Evolutionary conservation across 768 basidiomycete species (phyloP).

Genomic region (Leccinum subtestaceum): DNA sequence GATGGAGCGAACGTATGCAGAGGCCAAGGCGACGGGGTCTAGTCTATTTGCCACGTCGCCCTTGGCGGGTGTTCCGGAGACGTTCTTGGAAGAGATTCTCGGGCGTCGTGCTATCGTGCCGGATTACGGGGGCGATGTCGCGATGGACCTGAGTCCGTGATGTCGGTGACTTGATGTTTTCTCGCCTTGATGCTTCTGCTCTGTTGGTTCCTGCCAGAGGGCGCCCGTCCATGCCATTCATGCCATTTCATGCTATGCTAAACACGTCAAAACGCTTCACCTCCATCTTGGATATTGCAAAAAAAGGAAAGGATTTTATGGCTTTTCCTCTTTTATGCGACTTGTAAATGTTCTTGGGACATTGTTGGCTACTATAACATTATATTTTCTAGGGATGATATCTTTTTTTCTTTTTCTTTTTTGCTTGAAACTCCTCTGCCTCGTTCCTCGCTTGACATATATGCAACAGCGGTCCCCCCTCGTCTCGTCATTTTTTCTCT

Average conservation of each 20-base stretch:
- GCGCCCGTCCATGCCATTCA: not conserved
- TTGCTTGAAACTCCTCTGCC: slow-evolving; percentile 22
- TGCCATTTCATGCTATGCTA: not conserved
- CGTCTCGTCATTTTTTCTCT: not conserved
- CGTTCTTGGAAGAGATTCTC: slow-evolving; percentile 67
- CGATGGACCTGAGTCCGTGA: slow-evolving; percentile 43
- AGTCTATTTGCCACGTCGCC: slow-evolving; percentile 58
- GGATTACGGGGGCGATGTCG: slow-evolving; percentile 24
- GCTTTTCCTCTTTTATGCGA: slow-evolving; percentile 12
- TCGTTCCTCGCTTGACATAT: slow-evolving; percentile 7
- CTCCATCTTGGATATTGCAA: slow-evolving; percentile 21
- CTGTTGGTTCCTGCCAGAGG: not conserved
- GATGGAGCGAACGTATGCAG: slow-evolving; percentile 55
- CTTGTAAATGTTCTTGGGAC: slow-evolving; percentile 36
- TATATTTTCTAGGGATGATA: slow-evolving; percentile 33
- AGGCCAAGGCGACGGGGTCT: slow-evolving; percentile 34
- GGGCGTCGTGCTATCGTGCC: slow-evolving; percentile 20
- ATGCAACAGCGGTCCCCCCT: not conserved
- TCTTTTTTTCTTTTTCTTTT: slow-evolving; percentile 7
- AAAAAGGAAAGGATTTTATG: slow-evolving; percentile 6
- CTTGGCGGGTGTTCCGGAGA: slow-evolving; percentile 55
- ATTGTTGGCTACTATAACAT: slow-evolving; percentile 34
- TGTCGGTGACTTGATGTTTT: not conserved
- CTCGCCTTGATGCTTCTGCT: slow-evolving; percentile 4
- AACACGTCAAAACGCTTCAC: not conserved